Base-by-base conservation (phyloP, 257 asterid genomes). In the Pogostemon cablin region DNA sequence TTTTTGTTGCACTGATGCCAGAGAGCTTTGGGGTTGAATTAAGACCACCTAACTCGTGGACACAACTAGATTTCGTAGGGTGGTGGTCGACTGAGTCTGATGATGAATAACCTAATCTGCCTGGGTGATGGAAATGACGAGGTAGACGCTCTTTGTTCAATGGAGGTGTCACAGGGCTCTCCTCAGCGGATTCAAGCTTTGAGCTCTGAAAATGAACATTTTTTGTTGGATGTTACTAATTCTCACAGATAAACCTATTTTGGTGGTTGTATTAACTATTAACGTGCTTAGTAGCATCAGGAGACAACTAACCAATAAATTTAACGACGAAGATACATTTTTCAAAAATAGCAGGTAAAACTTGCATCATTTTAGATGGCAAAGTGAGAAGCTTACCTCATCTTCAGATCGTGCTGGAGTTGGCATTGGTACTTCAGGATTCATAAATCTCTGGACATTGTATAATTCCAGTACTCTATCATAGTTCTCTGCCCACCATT, bases 401-500 rank as follows among this genome's bases (percentile, higher is more conserved):
- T 86, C 90, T 84, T 87, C 96, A 67, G 93, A 83, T 60, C 68
- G 86, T 3, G 89, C 85, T 7, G 88, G 90, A 72, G 88, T 81
- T 74, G 92, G 80, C 62, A 81, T 46, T 9, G 98, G 98, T 38
- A 69, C 86, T 37, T 87, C 82, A 46, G 78, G 87, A 62, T 70
- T 87, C 60, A 86, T 83, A 73, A 87, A 81, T 72, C 83, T 80
- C 81, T 83, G 90, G 78, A 93, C 97, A 48, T 93, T 93, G 88
- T 93, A 93, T 65, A 93, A 68, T 72, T 93, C 98, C 90, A 88
- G 84, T 25, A 93, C 95, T 75, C 82, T 93, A 73, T 93, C 97
- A 49, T 81, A 78, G 81, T 93, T 93, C 81, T 88, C 97, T 1
- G 85, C 86, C 98, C 98, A 93, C 98, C 98, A 93, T 55, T 76